These are phyloP conservation scores for Periconia digitata DNA, from an alignment of 2,329 filamentous ascomycete genomes.

Conservation along the genomic window DNA sequence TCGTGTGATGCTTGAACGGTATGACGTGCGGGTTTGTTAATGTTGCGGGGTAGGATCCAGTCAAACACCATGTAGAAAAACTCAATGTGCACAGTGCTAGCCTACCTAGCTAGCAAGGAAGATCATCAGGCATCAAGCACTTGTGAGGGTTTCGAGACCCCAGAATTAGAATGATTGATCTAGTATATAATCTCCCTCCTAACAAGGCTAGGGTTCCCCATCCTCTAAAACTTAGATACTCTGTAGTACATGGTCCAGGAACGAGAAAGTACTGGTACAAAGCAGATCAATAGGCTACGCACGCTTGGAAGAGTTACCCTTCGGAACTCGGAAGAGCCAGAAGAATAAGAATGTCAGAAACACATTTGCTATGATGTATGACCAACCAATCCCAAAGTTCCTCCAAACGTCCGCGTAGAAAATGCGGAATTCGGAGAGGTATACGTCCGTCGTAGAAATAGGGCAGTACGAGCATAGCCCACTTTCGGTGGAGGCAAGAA, in stretches of 20 bases:
- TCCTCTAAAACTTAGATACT: too few species aligned
- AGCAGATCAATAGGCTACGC: too few species aligned
- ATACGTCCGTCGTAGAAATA: slow-evolving; percentile 37
- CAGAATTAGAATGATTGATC: too few species aligned
- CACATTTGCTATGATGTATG: slow-evolving; percentile 51
- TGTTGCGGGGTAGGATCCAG: neutral
- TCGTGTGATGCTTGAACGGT: neutral
- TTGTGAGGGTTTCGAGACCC: too few species aligned
- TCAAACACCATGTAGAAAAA: too few species aligned
- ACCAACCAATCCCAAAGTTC: slow-evolving; percentile 53
- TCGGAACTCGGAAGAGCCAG: slow-evolving; percentile 52
- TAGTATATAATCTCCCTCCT: too few species aligned
- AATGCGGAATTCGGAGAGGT: slow-evolving; percentile 40
- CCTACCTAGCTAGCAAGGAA: too few species aligned
- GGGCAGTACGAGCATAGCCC: slow-evolving; percentile 41
- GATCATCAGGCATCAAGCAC: too few species aligned
- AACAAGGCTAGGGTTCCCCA: too few species aligned
- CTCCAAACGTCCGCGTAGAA: slow-evolving; percentile 47
- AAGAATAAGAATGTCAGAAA: slow-evolving; percentile 48
- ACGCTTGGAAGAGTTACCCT: slow-evolving; percentile 14
- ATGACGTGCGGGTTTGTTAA: neutral
- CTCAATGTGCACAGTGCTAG: too few species aligned
- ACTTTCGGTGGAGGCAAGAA: slow-evolving; percentile 26
- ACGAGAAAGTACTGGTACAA: too few species aligned
- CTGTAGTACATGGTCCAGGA: too few species aligned